These are phyloP conservation scores for Leptoxyphium fumago DNA, from an alignment of 2,329 filamentous ascomycete species.

Conservation along the genomic window DNA sequence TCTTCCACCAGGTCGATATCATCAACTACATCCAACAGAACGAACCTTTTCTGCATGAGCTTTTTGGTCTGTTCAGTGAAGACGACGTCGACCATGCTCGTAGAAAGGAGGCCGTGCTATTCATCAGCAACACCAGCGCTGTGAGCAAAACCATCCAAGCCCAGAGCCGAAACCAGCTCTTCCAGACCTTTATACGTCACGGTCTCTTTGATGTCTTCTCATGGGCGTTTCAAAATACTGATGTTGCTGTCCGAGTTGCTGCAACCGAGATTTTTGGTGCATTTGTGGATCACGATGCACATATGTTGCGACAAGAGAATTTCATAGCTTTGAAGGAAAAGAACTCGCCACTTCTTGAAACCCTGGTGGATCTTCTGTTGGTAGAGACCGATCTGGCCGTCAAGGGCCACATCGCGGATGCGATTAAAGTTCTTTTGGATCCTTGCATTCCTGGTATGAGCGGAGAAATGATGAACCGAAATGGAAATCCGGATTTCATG, in stretches of 20 bases:
- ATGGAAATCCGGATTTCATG: constrained; percentile 51
- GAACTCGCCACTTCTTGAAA: constrained; percentile 74
- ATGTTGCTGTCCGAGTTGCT: constrained; percentile 74
- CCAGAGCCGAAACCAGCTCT: constrained; percentile 63
- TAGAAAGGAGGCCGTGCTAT: constrained; percentile 87
- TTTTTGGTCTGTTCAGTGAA: constrained; percentile 71
- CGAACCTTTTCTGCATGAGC: constrained; percentile 59
- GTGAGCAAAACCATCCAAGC: constrained; percentile 92
- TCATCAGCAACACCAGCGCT: constrained; percentile 89
- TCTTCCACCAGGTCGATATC: constrained; percentile 98
- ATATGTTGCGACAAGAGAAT: constrained; percentile 86
- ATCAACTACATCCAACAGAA: constrained; percentile 87
- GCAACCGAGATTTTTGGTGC: constrained; percentile 88
- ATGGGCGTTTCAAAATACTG: constrained; percentile 72
- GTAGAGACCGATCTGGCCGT: constrained; percentile 87
- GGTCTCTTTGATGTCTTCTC: constrained; percentile 83
- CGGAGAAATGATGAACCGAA: constrained; percentile 43
- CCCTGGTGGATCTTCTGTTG: constrained; percentile 77
- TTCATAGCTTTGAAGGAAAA: constrained; percentile 85
- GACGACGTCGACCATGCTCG: constrained; percentile 47
- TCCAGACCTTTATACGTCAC: constrained; percentile 77
- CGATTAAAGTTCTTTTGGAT: constrained; percentile 84
- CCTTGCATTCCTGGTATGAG: constrained; percentile 45
- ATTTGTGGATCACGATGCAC: constrained; percentile 87
- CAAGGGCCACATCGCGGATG: constrained; percentile 89